phyloP scores from a whole-genome alignment of 2,329 filamentous ascomycete genomes.

The Didymella pomorum region DNA sequence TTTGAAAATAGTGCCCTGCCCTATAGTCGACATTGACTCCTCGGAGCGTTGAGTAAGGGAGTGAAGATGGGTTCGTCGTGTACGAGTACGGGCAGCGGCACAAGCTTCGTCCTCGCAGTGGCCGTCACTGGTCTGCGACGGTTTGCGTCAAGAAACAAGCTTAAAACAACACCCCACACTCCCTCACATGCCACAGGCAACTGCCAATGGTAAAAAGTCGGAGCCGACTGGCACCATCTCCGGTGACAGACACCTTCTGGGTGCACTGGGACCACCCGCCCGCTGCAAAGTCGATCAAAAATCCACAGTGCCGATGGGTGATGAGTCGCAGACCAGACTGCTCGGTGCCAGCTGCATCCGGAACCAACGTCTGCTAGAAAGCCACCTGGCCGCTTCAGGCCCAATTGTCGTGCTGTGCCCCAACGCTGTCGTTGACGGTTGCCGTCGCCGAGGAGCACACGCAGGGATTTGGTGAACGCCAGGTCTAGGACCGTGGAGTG shows the following conservation, averaged over 20 bases:
- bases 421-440: constrained; percentile 21
- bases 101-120: constrained; percentile 19
- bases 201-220: constrained; percentile 9
- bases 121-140: constrained; percentile 25
- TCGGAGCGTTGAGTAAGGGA: constrained; percentile 35
- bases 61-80: constrained; percentile 4
- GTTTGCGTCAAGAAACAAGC: constrained; percentile 22
- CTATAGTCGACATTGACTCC: constrained; percentile 41
- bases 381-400: constrained; percentile 1
- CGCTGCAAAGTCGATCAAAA: constrained; percentile 48
- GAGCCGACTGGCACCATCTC: constrained; percentile 30
- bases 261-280: constrained; percentile 27
- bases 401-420: constrained; percentile 8
- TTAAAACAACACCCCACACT: constrained; percentile 28
- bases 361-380: not conserved
- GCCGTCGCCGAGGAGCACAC: constrained; percentile 29
- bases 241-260: constrained; percentile 28
- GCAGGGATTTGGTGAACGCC: constrained; percentile 30
- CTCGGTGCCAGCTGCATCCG: not conserved
- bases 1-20: constrained; percentile 33
- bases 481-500: constrained; percentile 32
- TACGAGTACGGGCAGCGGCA: constrained; percentile 8
- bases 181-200: constrained; percentile 23
- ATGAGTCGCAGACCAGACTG: constrained; percentile 4
- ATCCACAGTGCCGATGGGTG: constrained; percentile 13